Evolutionary conservation across 202 grass and related monocot genomes (phyloP).

Genomic region (Panicum hallii): DNA sequence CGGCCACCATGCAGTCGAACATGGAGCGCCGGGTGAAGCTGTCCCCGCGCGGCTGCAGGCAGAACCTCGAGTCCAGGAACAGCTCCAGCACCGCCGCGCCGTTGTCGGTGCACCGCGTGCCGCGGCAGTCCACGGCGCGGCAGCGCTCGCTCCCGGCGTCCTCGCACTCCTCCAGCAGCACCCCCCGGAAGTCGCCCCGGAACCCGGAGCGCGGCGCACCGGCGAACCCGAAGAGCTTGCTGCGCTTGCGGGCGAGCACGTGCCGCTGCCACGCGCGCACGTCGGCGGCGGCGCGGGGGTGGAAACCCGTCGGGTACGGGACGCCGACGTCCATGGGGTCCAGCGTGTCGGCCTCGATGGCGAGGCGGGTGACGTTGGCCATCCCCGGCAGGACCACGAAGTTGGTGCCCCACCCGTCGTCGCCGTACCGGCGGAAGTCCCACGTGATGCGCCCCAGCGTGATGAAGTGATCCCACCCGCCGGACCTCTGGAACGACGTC

Average conservation of each 20-base stretch:
- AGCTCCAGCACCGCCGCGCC: constrained; percentile 56
- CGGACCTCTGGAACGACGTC: constrained; percentile 57
- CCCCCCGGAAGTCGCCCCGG: constrained; percentile 70
- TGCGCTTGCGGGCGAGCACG: constrained; percentile 54
- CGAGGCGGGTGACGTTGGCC: constrained; percentile 75
- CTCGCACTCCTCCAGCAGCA: constrained; percentile 76
- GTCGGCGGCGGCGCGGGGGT: constrained; percentile 60
- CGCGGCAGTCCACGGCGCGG: constrained; percentile 69
- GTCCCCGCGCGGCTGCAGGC: constrained; percentile 93
- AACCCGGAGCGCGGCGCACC: constrained; percentile 67
- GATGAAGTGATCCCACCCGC: constrained; percentile 87
- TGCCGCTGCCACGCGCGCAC: constrained; percentile 73
- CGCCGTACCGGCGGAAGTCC: constrained; percentile 77
- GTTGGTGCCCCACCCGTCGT: constrained; percentile 70
- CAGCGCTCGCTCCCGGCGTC: constrained; percentile 56
- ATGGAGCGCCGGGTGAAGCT: constrained; percentile 88
- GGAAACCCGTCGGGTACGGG: constrained; percentile 88
- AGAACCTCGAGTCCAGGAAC: constrained; percentile 82
- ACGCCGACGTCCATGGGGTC: constrained; percentile 74
- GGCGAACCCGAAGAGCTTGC: constrained; percentile 70
- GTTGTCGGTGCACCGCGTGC: constrained; percentile 63
- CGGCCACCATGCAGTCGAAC: constrained; percentile 96
- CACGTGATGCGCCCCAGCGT: constrained; percentile 84
- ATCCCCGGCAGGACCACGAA: constrained; percentile 74
- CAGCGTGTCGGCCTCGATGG: constrained; percentile 62